Percentiles rank a stretch among this genome's conserved stretches.
These are phyloP conservation scores for Fusarium setosum DNA, from an alignment of 2,329 filamentous ascomycete genomes.

Conservation along the genomic window DNA sequence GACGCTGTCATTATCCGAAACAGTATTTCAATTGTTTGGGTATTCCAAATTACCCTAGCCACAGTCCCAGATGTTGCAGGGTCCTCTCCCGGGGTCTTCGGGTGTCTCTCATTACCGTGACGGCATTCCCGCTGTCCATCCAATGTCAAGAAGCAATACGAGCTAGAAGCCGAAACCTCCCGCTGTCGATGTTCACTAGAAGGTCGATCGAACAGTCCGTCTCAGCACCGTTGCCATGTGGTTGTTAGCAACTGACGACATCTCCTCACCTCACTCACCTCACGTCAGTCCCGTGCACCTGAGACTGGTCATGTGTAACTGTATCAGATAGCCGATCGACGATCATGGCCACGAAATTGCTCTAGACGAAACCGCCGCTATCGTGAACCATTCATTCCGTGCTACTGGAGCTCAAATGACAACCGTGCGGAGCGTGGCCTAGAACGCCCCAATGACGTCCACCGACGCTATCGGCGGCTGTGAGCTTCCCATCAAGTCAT, in stretches of 20 bases:
- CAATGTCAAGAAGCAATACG: neutral
- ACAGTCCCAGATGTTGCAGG: constrained; percentile 1
- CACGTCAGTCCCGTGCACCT: constrained; percentile 16
- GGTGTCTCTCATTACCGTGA: constrained; percentile 5
- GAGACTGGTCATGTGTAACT: constrained; percentile 27
- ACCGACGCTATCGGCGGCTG: constrained; percentile 10
- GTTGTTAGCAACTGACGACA: constrained; percentile 12
- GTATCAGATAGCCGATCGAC: constrained; percentile 42
- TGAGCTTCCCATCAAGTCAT: constrained; percentile 14
- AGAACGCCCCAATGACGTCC: constrained; percentile 31
- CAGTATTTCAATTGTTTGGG: neutral
- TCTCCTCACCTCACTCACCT: constrained; percentile 17
- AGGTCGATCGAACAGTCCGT: neutral
- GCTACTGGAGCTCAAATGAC: constrained; percentile 3
- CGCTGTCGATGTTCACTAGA: neutral
- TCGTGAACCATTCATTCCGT: constrained; percentile 7
- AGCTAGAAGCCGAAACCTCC: neutral
- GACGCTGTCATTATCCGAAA: neutral
- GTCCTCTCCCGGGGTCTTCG: constrained; percentile 3
- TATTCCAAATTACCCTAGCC: neutral
- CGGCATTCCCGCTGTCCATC: neutral
- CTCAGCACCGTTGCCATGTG: constrained; percentile 8
- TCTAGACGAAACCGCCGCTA: constrained; percentile 17
- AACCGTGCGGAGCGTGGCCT: constrained; percentile 10
- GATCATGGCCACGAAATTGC: constrained; percentile 32